A percentile compares a stretch with the other conserved stretches of the same genome.
Evolutionary conservation across 345 rosid genomes (phyloP).

Genomic region (Rhodomyrtus tomentosa): DNA sequence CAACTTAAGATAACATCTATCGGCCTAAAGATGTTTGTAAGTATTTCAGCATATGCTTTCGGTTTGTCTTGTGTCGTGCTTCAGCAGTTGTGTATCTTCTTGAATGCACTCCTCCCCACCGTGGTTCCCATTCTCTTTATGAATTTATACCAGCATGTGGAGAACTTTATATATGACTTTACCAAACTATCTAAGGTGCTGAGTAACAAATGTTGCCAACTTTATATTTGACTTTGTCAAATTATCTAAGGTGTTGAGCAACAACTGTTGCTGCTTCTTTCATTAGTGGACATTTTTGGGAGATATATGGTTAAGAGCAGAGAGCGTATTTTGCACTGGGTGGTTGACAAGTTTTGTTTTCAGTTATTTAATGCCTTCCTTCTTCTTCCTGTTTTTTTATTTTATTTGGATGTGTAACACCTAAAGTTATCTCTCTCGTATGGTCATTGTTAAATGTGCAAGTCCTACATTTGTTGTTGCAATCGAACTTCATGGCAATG

Average conservation of each 20-base stretch:
- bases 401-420: background rate
- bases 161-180: background rate
- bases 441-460: background rate
- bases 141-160: background rate
- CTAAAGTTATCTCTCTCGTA: background rate
- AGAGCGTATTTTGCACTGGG: background rate
- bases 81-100: background rate
- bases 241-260: background rate
- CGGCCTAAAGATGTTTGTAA: constrained; percentile 96
- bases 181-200: background rate
- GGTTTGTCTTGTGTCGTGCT: background rate
- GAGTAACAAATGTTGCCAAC: background rate
- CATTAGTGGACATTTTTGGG: background rate
- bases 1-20: constrained; percentile 83
- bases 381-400: background rate
- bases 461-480: background rate
- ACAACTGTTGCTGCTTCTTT: background rate
- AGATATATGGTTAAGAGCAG: background rate
- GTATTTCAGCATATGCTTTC: constrained; percentile 11
- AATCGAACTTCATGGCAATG: background rate
- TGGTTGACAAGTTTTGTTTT: background rate
- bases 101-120: background rate
- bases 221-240: background rate
- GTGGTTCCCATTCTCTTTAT: background rate
- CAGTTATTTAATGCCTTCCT: background rate